Percentiles rank a stretch among this genome's conserved stretches.
phyloP scores from a whole-genome alignment of 225 moss, liverwort and hornwort genomes.

The Marchantia paleacea region DNA sequence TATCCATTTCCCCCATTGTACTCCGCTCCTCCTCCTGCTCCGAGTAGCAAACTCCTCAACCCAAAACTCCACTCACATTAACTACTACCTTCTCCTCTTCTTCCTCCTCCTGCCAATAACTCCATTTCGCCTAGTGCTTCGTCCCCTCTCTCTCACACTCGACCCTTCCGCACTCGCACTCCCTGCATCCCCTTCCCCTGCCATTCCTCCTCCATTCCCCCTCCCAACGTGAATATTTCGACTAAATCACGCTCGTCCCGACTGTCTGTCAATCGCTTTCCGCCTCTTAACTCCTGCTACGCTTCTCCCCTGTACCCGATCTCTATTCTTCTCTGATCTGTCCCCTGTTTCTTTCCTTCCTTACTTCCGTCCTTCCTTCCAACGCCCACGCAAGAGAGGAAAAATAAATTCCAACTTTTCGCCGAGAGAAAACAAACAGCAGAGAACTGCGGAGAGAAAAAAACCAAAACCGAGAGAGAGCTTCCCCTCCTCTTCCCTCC shows the following conservation, averaged over 20 bases:
- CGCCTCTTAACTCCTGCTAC: neutral
- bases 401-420: neutral
- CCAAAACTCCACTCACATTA: constrained; percentile 26
- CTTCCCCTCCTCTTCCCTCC: constrained; percentile 3
- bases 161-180: constrained; percentile 4
- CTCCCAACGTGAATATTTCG: neutral
- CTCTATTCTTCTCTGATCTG: neutral
- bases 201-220: constrained; percentile 35
- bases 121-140: constrained; percentile 17
- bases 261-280: neutral
- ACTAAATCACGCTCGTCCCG: neutral
- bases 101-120: constrained; percentile 23
- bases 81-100: constrained; percentile 20
- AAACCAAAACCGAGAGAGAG: neutral
- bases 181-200: constrained; percentile 17
- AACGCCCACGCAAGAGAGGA: neutral
- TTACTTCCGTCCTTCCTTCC: constrained; percentile 4
- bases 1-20: constrained; percentile 63
- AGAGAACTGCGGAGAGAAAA: constrained; percentile 6
- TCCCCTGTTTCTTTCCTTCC: constrained; percentile 15
- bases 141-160: constrained; percentile 24
- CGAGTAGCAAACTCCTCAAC: neutral
- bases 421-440: neutral
- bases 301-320: neutral
- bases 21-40: constrained; percentile 5